Evolutionary conservation across 1,139 yeast species (phyloP).

Genomic region (Nakaseomyces uthaithaninus): DNA sequence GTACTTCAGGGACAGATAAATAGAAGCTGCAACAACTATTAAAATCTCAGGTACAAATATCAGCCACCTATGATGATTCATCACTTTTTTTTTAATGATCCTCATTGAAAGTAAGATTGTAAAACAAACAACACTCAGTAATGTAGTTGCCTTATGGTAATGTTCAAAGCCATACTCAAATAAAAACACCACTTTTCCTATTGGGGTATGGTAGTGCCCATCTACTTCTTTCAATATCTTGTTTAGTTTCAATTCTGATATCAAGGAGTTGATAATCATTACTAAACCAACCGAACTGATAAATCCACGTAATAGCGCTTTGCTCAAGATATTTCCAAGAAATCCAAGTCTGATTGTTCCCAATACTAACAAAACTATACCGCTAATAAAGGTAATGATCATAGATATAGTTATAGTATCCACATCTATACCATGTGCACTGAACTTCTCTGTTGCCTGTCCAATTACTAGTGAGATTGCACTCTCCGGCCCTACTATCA

Average conservation of each 20-base stretch:
- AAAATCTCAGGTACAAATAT: slow-evolving; percentile 72
- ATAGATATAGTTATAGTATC: slow-evolving; percentile 63
- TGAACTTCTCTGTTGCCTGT: slow-evolving; percentile 72
- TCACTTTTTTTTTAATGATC: slow-evolving; percentile 36
- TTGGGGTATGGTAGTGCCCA: slow-evolving; percentile 67
- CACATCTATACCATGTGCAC: slow-evolving; percentile 40
- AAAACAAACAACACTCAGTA: slow-evolving; percentile 46
- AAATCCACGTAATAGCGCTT: slow-evolving; percentile 78
- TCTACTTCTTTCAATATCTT: slow-evolving; percentile 35
- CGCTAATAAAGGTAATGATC: slow-evolving; percentile 68
- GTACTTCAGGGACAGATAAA: slow-evolving; percentile 46
- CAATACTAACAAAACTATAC: slow-evolving; percentile 62
- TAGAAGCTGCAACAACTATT: slow-evolving; percentile 57
- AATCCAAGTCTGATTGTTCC: slow-evolving; percentile 84
- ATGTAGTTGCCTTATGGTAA: slow-evolving; percentile 44
- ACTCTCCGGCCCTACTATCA: slow-evolving; percentile 96
- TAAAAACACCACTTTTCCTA: slow-evolving; percentile 59
- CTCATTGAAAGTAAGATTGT: slow-evolving; percentile 38
- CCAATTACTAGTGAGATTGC: slow-evolving; percentile 89
- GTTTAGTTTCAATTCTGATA: slow-evolving; percentile 63
- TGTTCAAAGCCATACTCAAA: slow-evolving; percentile 35
- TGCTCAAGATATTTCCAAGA: slow-evolving; percentile 76
- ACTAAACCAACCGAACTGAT: slow-evolving; percentile 90
- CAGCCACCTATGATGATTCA: slow-evolving; percentile 32
- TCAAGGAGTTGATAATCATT: slow-evolving; percentile 71